These are phyloP conservation scores for Yamadazyma sp. DNA, from an alignment of 1,139 yeast species.

Conservation along the genomic window DNA sequence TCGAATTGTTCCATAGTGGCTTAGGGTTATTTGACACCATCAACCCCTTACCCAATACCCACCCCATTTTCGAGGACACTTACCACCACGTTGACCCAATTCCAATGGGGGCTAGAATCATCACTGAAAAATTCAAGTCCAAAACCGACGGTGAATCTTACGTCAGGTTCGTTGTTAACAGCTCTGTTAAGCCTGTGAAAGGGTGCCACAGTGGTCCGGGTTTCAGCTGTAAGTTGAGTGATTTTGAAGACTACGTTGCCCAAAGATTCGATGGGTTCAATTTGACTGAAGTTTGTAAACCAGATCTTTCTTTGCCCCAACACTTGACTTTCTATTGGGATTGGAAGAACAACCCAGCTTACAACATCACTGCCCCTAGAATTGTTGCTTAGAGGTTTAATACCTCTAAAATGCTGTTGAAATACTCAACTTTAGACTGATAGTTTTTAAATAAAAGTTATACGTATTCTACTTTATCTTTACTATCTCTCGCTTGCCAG, in stretches of 20 bases:
- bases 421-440: too few relatives aligned
- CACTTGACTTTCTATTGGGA: conserved; percentile 38
- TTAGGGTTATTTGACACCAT: conserved; percentile 45
- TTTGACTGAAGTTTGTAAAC: conserved; percentile 32
- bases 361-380: conserved; percentile 18
- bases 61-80: conserved; percentile 37
- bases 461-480: too few relatives aligned
- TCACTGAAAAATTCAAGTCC: conserved; percentile 49
- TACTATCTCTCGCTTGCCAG: too few relatives aligned
- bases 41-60: conserved; percentile 30
- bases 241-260: conserved; percentile 35
- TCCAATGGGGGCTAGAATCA: conserved; percentile 58
- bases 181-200: conserved; percentile 56
- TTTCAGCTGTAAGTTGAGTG: conserved; percentile 50
- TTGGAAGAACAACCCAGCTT: conserved; percentile 17
- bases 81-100: conserved; percentile 49
- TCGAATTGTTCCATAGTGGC: conserved; percentile 50
- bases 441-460: neutral
- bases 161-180: conserved; percentile 53
- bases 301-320: conserved; percentile 19
- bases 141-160: conserved; percentile 29
- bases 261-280: conserved; percentile 30
- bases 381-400: conserved; percentile 11
- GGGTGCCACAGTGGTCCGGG: conserved; percentile 57
- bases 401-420: neutral